Evolutionary conservation across 306 rosid species (phyloP).

Genomic region (Luffa aegyptiaca): DNA sequence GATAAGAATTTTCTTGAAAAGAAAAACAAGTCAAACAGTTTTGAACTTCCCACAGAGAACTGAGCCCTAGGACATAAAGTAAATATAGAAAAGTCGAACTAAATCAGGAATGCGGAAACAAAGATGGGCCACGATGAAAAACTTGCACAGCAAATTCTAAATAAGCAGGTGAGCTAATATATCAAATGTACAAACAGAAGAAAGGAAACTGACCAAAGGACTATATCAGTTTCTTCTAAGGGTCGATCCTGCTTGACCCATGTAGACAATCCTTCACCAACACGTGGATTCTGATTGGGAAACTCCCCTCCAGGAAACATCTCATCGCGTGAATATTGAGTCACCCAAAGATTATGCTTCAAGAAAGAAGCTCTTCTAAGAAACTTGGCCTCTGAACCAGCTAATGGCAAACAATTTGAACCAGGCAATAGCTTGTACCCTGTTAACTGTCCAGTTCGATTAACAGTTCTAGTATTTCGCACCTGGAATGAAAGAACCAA

Average conservation of each 20-base stretch:
- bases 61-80: not conserved
- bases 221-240: constrained; percentile 61
- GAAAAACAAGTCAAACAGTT: not conserved
- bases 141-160: not conserved
- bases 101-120: not conserved
- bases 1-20: not conserved
- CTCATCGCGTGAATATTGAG: constrained; percentile 45
- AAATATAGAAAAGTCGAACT: not conserved
- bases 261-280: constrained; percentile 65
- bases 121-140: not conserved
- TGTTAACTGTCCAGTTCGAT: constrained; percentile 71
- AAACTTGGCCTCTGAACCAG: constrained; percentile 75
- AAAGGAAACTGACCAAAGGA: constrained; percentile 46
- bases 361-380: constrained; percentile 78
- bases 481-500: constrained; percentile 28
- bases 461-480: constrained; percentile 58
- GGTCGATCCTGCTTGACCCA: constrained; percentile 68
- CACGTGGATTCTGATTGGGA: constrained; percentile 83
- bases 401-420: constrained; percentile 63
- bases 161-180: not conserved
- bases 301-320: constrained; percentile 86
- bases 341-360: constrained; percentile 86
- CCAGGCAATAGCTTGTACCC: constrained; percentile 84
- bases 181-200: not conserved
- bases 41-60: not conserved